Evolutionary conservation across 1,139 yeast species (phyloP), one percentile per base, ranked within the genome.

Genomic region (Kurtzmaniella quercitrusa): DNA sequence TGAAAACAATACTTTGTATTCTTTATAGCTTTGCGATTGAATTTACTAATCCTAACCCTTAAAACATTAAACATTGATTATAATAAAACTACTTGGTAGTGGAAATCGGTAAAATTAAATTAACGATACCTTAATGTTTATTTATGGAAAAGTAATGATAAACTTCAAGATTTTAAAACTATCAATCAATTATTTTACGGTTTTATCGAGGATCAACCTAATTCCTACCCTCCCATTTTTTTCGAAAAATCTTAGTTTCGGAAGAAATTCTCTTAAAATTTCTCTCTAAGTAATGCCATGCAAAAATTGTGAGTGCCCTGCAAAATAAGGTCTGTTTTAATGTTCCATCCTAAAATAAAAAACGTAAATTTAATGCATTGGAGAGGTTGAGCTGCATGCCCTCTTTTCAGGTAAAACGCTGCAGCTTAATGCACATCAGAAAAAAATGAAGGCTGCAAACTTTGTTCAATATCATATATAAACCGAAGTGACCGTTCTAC

Each of bases 391-490:
- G 30, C 30, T 26, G 30, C 30, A 26, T 26, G 30, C n/a, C 30
- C 30, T 26, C 12, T 26, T 26, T 26, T 26, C 9, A 26, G 30
- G 30, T 26, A 26, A 26, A 26, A 26, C 4, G 18, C 34, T 30
- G 34, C 18, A 30, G 18, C 34, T 16, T 16, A 14, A 30, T 30
- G 34, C 34, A 30, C 18, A 16, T 9, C 34, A 30, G 16, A 30
- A 30, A 30, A n/a, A 30, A 30, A 8, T 14, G 34, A 30, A 30
- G 34, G 34, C 18, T 30, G 34, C 34, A 30, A 30, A 8, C 34
- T 30, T 5, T 30, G 8, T 30, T 14, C 18, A 30, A 26, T 9
- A 26, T 26, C 30, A 26, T 26, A 26, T 26, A 26, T 26, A 26
- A 26, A 26, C n/a, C 4, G 30, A 26, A 26, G n/a, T 12, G n/a